Base-by-base conservation (phyloP, 768 basidiomycete species). In the Obba rivulosa region DNA sequence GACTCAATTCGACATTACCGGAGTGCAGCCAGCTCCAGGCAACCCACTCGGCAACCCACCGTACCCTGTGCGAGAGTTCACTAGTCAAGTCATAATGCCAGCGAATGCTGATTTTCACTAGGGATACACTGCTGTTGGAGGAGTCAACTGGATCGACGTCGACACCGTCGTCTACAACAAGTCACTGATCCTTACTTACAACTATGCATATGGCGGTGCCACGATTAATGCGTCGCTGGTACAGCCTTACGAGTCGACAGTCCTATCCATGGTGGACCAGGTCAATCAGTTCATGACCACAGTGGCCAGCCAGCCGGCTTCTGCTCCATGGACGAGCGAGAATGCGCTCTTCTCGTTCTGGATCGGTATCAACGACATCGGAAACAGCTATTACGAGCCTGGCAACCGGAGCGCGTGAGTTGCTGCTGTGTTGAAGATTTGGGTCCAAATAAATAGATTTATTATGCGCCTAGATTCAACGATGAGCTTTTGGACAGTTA, bases 281-380 rank as follows among this genome's bases (percentile, higher is more conserved):
- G 79, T 85, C 16, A 76, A 77, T 48, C 61, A 80, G 49, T 85
- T 83, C 63, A 64, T 83, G 43, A 55, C 51, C 16, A 65, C 69
- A 8, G 73, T 69, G 0, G 77, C 69, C 1, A 65, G 56, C 31
- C 78, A 77, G 58, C 81, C 81, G 0, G 61, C 69, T 8, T 65
- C 62, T 2, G 73, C 77, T 1, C 73, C 76, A 0, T 86, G 84
- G 85, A 72, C 73, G 20, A 73, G 74, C 48, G 54, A 58, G 3
- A 78, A 85, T 56, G 59, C 81, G 45, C 56, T 86, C 41, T 85
- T 87, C 62, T 77, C 77, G 0, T 63, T 85, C n/a, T 86, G 75
- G 73, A 83, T 87, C 48, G 84, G 85, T 1, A 80, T 86, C 54
- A 86, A 86, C 56, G 84, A 85, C 55, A 73, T 85, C 25, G 80